Base-by-base conservation (phyloP, 495 filamentous ascomycete species). In the Aspergillus ellipticus region DNA sequence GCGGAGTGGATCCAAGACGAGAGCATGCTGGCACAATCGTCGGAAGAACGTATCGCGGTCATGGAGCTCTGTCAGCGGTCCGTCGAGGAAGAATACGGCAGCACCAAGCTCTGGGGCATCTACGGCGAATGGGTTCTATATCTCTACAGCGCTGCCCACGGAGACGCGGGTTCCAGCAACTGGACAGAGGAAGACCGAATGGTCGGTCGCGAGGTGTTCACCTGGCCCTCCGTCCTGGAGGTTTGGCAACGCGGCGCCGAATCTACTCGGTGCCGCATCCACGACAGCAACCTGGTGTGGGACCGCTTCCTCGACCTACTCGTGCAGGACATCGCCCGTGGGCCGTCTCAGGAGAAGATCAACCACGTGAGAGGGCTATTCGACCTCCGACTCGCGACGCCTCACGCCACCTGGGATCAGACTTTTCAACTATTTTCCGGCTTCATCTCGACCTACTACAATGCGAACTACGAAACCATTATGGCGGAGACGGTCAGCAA, bases 261-360 rank as follows among this genome's bases (percentile, higher is more conserved):
- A 45, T 85, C 86, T 21, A 94, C 90, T 13, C 83, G 86, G 63
- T 90, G 86, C 74, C 86, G 89, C 61, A 81, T 97, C 55, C 81
- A 85, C 62, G 89, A 96, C 64, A 96, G 92, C 72, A 83, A 94
- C 62, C 62, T 85, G 48, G 79, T 97, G n/a, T 98, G 92, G 92
- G 84, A 96, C 65, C 86, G 85, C 55, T 92, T 86, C 50, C 73
- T 84, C 9, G 78, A 87, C 26, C 67, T 88, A 17, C 62, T 84
- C 22, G 63, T 80, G 53, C 70, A 80, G 74, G 89, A 88, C 77
- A 57, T 89, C 60, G 74, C 79, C n/a, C 79, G 74, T 46, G 73
- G 74, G 2, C 75, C 81, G 11, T 79, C 78, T 4, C 73, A 76
- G 45, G 78, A 85, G 15, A 83, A 82, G 53, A 73, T 92, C 29